phyloP scores from a whole-genome alignment of 164 flowering plant genomes.

The Vitis rupestris region DNA sequence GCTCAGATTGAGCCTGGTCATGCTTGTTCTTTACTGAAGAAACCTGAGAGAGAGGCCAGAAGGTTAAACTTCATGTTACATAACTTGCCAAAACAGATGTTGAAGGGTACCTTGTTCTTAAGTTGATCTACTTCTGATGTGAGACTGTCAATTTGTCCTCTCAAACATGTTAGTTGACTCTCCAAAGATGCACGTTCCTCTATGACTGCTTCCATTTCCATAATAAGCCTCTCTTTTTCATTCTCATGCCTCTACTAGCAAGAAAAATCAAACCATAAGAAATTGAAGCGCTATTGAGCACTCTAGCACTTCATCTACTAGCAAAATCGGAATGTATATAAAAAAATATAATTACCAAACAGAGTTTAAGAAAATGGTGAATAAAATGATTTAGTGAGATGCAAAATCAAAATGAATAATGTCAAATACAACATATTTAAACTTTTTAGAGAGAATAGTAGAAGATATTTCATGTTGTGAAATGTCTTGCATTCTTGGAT shows the following conservation, averaged over 20 bases:
- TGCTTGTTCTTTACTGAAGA: slow-evolving; percentile 41
- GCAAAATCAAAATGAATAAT: no score
- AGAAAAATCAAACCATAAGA: slow-evolving; percentile 11
- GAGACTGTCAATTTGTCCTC: slow-evolving; percentile 52
- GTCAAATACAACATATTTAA: no score
- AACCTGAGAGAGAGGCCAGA: slow-evolving; percentile 42
- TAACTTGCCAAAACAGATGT: not conserved
- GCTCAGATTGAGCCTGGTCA: slow-evolving; percentile 65
- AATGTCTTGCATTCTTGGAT: no score
- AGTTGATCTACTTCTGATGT: slow-evolving; percentile 57
- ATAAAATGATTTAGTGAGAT: no score
- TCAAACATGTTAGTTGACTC: slow-evolving; percentile 53
- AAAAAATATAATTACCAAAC: no score
- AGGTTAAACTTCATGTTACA: not conserved
- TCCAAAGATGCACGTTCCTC: slow-evolving; percentile 67
- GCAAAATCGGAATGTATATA: no score
- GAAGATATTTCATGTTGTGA: no score
- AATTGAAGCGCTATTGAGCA: not conserved
- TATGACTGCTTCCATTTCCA: slow-evolving; percentile 87
- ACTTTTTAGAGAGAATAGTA: no score
- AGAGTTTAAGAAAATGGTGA: no score
- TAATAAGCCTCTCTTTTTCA: slow-evolving; percentile 78
- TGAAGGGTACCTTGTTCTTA: slow-evolving; percentile 48
- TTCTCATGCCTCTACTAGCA: slow-evolving; percentile 69
- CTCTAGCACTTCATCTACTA: no score